Conservation (phyloP, 495 filamentous ascomycete species). For the Chaetomidium leptoderma region DNA sequence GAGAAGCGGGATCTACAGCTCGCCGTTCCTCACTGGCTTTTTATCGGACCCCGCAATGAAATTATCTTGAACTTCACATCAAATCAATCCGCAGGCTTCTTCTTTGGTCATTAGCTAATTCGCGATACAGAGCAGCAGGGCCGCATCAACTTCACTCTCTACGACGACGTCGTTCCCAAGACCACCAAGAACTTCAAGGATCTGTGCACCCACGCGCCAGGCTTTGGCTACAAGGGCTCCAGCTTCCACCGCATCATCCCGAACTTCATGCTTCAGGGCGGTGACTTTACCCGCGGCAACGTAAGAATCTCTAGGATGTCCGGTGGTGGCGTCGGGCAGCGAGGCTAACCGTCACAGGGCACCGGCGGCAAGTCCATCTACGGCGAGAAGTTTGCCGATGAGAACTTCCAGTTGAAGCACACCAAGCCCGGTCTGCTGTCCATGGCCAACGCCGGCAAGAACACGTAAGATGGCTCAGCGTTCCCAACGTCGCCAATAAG, state of each 20-base stretch:
- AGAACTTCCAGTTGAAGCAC: conserved; percentile 71
- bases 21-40: too few species aligned
- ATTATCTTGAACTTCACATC: background rate
- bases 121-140: conserved; percentile 59
- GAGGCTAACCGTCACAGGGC: conserved; percentile 48
- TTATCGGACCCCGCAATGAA: too few species aligned
- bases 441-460: conserved; percentile 78
- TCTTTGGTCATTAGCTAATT: conserved; percentile 15
- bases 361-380: conserved; percentile 86
- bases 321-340: background rate
- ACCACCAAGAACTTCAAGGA: conserved; percentile 92
- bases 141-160: conserved; percentile 88
- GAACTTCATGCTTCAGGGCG: conserved; percentile 98
- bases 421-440: conserved; percentile 61
- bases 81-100: background rate
- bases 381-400: conserved; percentile 78
- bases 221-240: conserved; percentile 76
- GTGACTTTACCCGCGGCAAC: conserved; percentile 97
- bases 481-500: background rate
- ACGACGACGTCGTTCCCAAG: conserved; percentile 79
- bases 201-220: conserved; percentile 91
- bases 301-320: conserved; percentile 47
- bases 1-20: too few species aligned
- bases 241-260: conserved; percentile 95
- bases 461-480: conserved; percentile 58